Evolutionary conservation across 495 filamentous ascomycete species (phyloP).

Genomic region (Penicillium riverlandense): DNA sequence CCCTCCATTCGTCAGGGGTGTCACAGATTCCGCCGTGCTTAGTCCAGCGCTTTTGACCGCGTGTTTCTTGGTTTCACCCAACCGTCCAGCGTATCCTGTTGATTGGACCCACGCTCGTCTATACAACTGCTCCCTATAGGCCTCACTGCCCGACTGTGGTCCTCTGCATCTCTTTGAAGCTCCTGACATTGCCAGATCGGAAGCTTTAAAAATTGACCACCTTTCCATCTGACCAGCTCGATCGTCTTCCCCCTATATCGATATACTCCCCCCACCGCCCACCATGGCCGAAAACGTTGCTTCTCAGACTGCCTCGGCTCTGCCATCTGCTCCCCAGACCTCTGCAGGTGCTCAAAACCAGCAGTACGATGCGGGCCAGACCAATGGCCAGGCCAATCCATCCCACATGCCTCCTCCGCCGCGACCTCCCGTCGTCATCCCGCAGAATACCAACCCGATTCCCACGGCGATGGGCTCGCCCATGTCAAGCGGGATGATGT

Average conservation of each 20-base stretch:
- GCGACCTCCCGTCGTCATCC: constrained; percentile 80
- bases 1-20: background rate
- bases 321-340: constrained; percentile 59
- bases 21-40: background rate
- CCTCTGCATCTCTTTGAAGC: constrained; percentile 5
- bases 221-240: constrained; percentile 10
- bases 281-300: constrained; percentile 64
- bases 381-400: constrained; percentile 51
- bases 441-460: constrained; percentile 94
- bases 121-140: constrained; percentile 6
- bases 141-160: constrained; percentile 7
- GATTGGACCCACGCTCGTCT: constrained; percentile 4
- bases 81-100: constrained; percentile 1
- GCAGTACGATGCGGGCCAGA: constrained; percentile 58
- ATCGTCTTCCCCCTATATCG: constrained; percentile 13
- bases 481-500: constrained; percentile 72
- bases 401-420: constrained; percentile 92
- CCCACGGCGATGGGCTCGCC: constrained; percentile 88
- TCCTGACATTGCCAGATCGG: constrained; percentile 4
- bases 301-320: constrained; percentile 42
- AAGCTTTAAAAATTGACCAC: constrained; percentile 9
- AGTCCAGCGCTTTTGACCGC: no score
- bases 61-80: constrained; percentile 7
- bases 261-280: constrained; percentile 14
- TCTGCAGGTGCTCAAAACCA: constrained; percentile 65